Evolutionary conservation across 2,329 filamentous ascomycete genomes (phyloP), one percentile per base, ranked within the genome.

Genomic region (Xylaria sp.): DNA sequence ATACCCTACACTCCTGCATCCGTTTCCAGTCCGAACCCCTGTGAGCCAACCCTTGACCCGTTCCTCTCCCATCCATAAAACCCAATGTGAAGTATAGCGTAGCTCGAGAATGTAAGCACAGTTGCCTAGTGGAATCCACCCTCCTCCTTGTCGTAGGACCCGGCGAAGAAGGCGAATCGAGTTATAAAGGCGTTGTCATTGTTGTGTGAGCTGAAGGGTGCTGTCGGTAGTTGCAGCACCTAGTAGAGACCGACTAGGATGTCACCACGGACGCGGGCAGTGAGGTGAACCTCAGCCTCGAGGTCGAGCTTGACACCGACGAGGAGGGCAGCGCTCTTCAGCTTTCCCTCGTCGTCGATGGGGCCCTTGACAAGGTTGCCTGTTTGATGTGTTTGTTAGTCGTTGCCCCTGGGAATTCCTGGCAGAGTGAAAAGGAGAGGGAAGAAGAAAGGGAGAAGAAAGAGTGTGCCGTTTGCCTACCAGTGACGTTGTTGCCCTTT

Each of bases 231-330:
- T 40, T 27, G 10, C 25, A 35, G 38, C 48, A 54, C 19, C 66
- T 75, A 86, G 72, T 85, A 86, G 69, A 87, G 73, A 47, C 84
- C 84, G 70, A 88, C 81, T 33, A 82, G 79, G 68, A 87, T 85
- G 72, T 88, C 85, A 77, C 85, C 85, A 52, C 83, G 79, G 66
- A 87, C 79, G 60, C 85, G 76, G 58, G 85, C 85, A 23, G 84
- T 87, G 66, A 87, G 77, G 70, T 88, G 84, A 40, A 87, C 81
- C 70, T 87, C 85, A 51, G 85, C 85, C 73, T 88, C 85, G 46
- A 87, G 76, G 71, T 88, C 85, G 46, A 88, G 78, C 77, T 87
- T 87, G 78, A 87, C 85, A 61, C 85, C 85, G 44, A 88, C 78
- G 72, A 87, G 78, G 60, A 87, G 77, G 2, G 83, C 84, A 5